Evolutionary conservation across 2,329 filamentous ascomycete genomes (phyloP), one percentile per base, ranked within the genome.

Genomic region (Ophiocordyceps australis): DNA sequence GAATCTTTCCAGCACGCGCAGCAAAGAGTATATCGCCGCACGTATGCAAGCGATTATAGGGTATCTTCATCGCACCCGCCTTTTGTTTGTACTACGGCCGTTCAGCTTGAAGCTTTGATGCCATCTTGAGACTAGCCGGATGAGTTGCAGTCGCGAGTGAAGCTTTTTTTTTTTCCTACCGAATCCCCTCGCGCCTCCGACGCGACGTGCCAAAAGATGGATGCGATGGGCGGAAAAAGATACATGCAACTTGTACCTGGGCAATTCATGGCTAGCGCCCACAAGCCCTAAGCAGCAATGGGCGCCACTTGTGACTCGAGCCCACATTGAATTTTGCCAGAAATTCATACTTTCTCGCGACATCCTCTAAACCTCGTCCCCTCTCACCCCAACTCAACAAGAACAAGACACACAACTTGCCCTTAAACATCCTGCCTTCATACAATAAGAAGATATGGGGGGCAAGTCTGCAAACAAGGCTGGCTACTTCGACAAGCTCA

Each of bases 361-460:
- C 20, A 43, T 43, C 37, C 28, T 20, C 30, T 32, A 35, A 40
- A 37, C 38, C 35, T 35, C 28, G 20, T 17, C 17, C 19, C 7
- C 20, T 25, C 34, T 19, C 21, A 20, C 17, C 30, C 24, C 24
- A 9, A 28, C 38, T 31, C 28, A 22, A 31, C 27, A 36, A 35
- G 33, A 34, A 31, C 38, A n/a, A n/a, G n/a, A n/a, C n/a, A n/a
- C n/a, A n/a, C 16, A 20, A 31, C 52, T 62, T 65, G 73, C 76
- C 83, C 85, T 93, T 85, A 93, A 93, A 93, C 59, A 92, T 80
- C 83, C 83, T 91, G 72, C 78, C 81, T 89, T 89, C 81, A 82
- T 40, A 41, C n/a, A 41, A 67, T 62, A 91, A 91, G 81, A 82
- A 91, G 79, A 82, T 71, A 93, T 93, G 85, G 85, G 83, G 83